A percentile compares a stretch with the other conserved stretches of the same genome.
These are phyloP conservation scores for Mycena rebaudengoi DNA, from an alignment of 768 basidiomycete genomes.

Conservation along the genomic window DNA sequence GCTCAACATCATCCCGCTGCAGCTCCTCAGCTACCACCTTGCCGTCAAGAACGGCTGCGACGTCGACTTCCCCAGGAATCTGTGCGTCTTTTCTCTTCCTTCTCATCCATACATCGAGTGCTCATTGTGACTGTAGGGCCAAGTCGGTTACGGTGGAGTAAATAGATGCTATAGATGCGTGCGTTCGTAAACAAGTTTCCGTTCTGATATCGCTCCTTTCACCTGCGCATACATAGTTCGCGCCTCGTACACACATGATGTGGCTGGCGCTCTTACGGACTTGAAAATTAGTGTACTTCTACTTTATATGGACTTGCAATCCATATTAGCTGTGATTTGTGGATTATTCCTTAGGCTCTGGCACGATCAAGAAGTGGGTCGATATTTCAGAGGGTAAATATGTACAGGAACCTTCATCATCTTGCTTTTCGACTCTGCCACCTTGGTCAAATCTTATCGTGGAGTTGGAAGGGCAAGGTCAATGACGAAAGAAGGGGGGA, in stretches of 20 bases:
- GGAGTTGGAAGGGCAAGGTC: neutral
- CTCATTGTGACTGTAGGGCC: neutral
- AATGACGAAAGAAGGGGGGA: too few relatives aligned
- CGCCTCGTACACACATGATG: neutral
- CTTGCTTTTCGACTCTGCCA: neutral
- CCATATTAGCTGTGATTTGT: neutral
- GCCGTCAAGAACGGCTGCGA: conserved; percentile 96
- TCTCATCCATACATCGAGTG: neutral
- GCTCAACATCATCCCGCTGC: conserved; percentile 96
- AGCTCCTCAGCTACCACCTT: conserved; percentile 94
- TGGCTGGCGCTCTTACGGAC: neutral
- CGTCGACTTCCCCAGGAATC: conserved; percentile 97
- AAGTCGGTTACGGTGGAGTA: neutral
- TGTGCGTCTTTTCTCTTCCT: conserved; percentile 44
- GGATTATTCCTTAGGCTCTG: neutral
- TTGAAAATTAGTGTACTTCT: neutral
- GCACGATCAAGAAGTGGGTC: neutral
- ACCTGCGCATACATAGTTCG: too few relatives aligned
- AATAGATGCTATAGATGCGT: neutral
- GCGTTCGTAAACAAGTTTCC: too few relatives aligned
- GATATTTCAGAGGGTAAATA: neutral
- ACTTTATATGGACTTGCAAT: neutral
- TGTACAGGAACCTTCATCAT: neutral
- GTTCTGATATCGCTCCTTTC: too few relatives aligned
- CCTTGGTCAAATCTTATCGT: neutral